Evolutionary conservation across 2,329 filamentous ascomycete genomes (phyloP).

Genomic region (Xylariales sp.): DNA sequence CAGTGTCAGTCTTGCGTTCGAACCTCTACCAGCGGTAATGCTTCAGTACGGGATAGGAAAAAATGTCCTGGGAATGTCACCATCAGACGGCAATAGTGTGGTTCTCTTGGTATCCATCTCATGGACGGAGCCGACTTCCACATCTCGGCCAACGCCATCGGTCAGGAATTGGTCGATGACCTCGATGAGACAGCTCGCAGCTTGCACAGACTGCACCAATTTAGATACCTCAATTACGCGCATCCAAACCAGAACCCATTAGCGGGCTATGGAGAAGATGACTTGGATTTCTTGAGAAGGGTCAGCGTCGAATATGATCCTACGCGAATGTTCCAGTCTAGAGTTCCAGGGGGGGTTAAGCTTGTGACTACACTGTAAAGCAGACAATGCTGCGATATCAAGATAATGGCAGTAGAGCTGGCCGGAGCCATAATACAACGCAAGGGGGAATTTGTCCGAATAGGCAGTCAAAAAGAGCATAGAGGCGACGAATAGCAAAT

Average conservation of each 20-base stretch:
- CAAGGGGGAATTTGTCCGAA: too few species aligned
- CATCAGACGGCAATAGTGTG: constrained; percentile 7
- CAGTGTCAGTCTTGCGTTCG: constrained; percentile 8
- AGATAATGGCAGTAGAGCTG: too few species aligned
- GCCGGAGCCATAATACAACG: too few species aligned
- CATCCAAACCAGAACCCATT: constrained; percentile 12
- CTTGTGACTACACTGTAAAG: too few species aligned
- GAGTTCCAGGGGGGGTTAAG: constrained; percentile 17
- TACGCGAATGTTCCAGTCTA: constrained; percentile 18
- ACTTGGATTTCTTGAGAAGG: constrained; percentile 9
- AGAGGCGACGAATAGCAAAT: too few species aligned
- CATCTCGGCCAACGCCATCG: neutral
- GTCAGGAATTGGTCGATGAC: neutral
- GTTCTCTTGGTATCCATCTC: constrained; percentile 6
- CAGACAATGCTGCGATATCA: too few species aligned
- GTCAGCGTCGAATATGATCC: constrained; percentile 20
- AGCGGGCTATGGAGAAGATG: constrained; percentile 12
- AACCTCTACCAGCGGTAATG: constrained; percentile 10
- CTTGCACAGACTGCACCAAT: neutral
- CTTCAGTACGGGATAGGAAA: constrained; percentile 1
- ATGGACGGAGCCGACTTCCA: constrained; percentile 4
- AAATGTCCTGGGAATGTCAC: constrained; percentile 6
- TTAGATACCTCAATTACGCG: constrained; percentile 15
- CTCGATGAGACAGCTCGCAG: neutral
- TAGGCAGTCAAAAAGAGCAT: too few species aligned